A percentile compares a stretch with the other conserved stretches of the same genome.
Evolutionary conservation across 768 basidiomycete genomes (phyloP).

Genomic region (Asterophora lycoperdoides): DNA sequence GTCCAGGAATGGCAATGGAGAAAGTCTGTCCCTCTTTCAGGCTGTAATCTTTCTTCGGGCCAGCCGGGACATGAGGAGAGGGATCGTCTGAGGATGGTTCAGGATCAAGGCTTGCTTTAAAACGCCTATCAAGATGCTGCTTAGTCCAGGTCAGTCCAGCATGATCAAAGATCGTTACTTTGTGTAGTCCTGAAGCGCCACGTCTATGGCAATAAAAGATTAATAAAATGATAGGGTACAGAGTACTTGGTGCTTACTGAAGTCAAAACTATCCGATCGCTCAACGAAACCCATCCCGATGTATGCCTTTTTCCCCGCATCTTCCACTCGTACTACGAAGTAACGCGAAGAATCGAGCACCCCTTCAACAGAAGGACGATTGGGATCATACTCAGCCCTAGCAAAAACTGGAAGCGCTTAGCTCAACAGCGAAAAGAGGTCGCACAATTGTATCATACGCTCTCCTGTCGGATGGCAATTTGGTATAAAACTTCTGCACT

Average conservation of each 20-base stretch:
- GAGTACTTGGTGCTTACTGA: slow-evolving; percentile 55
- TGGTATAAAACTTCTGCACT: slow-evolving; percentile 2
- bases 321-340: slow-evolving; percentile 90
- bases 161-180: slow-evolving; percentile 43
- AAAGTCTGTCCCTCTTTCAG: slow-evolving; percentile 95
- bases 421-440: slow-evolving; percentile 12
- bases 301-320: slow-evolving; percentile 81
- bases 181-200: slow-evolving; percentile 81
- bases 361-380: slow-evolving; percentile 85
- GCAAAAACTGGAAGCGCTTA: slow-evolving; percentile 68
- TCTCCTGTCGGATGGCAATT: slow-evolving; percentile 43
- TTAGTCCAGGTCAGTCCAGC: slow-evolving; percentile 1
- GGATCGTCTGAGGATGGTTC: slow-evolving; percentile 37
- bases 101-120: slow-evolving; percentile 59
- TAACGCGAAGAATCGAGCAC: slow-evolving; percentile 94
- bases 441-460: slow-evolving; percentile 41
- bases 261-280: slow-evolving; percentile 86
- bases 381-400: slow-evolving; percentile 73
- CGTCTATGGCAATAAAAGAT: slow-evolving; percentile 43
- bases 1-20: slow-evolving; percentile 87
- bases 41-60: slow-evolving; percentile 90
- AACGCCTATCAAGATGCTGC: slow-evolving; percentile 42
- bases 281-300: slow-evolving; percentile 93
- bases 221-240: slow-evolving; percentile 7
- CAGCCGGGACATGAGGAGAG: slow-evolving; percentile 68